Evolutionary conservation across 805 yeast species (phyloP), one percentile per base, ranked within the genome.

Genomic region (Saccharomycopsis vini): DNA sequence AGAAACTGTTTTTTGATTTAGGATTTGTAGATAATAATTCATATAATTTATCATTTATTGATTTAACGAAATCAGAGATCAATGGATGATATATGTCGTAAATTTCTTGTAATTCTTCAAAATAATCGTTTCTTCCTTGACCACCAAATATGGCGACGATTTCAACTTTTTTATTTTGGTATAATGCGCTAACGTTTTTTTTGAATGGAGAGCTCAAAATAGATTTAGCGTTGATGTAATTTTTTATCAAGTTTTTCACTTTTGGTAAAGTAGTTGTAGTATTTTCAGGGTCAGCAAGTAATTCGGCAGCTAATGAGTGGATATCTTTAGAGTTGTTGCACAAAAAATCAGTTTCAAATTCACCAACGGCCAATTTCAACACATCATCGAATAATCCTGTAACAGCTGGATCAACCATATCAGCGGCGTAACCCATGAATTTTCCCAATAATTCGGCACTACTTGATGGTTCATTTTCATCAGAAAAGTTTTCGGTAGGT

Each of bases 91-190:
- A 92, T 47, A 79, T 72, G 52, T 75, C 68, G 69, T 84, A 81
- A 47, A 89, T 62, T 52, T 87, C 94, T 62, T 95, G 79, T 61
- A 92, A 75, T 70, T 92, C 99, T 62, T 89, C 96, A 56, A 92
- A 92, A 70, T 87, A 92, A 62, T 92, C 97, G 61, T 92, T 97
- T 69, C 87, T 90, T 66, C 99, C 99, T 71, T 92, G 99, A 58
- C 99, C 99, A 62, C 99, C 98, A 57, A 90, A 92, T 54, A 92
- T 79, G 51, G 97, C 95, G 48, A 74, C 77, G 45, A 89, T 64
- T 49, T 72, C 69, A 36, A 89, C 85, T 40, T 72, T 64, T 34
- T 71, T 66, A 46, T 71, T 69, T 41, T 68, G 59, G n/a, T 74
- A 75, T 46, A 90, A 71, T 41, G 82, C 79, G 20, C 79, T 68